These are phyloP conservation scores for Calvatia gigantea DNA, from an alignment of 768 basidiomycete species.

Conservation along the genomic window DNA sequence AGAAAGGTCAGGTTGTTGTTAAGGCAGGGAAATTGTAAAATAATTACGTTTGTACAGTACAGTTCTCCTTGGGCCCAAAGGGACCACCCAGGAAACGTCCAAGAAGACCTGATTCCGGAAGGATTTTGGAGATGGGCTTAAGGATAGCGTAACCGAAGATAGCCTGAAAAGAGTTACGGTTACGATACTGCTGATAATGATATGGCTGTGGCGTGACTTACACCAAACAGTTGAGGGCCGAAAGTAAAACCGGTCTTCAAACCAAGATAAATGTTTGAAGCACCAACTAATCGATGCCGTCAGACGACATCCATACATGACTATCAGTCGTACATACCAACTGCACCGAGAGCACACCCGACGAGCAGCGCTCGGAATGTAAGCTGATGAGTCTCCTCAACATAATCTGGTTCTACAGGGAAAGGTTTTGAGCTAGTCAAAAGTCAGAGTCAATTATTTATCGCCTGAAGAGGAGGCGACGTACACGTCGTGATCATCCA, in stretches of 20 bases:
- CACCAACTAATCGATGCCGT: constrained; percentile 36
- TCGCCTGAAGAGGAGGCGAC: constrained; percentile 12
- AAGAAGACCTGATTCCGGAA: constrained; percentile 44
- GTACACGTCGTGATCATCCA: constrained; percentile 38
- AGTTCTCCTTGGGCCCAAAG: constrained; percentile 67
- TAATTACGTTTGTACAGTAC: constrained; percentile 50
- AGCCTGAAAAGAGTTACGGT: constrained; percentile 25
- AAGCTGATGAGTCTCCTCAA: constrained; percentile 48
- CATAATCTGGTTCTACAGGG: constrained; percentile 45
- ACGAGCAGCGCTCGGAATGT: constrained; percentile 50
- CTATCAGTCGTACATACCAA: constrained; percentile 19
- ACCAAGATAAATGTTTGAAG: constrained; percentile 66
- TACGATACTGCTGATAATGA: not conserved
- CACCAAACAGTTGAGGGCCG: constrained; percentile 60
- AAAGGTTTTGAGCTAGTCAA: constrained; percentile 41
- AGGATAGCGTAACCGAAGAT: constrained; percentile 62
- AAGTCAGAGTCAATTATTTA: not conserved
- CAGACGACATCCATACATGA: not conserved
- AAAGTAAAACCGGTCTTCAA: constrained; percentile 69
- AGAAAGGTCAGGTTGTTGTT: not conserved
- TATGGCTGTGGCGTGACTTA: constrained; percentile 21
- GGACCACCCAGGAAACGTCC: constrained; percentile 47
- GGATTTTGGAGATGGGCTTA: constrained; percentile 47
- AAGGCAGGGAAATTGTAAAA: not conserved
- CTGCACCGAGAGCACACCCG: constrained; percentile 46